Conservation (phyloP, 2,329 filamentous ascomycete genomes). For the Talaromyces pinophilus region DNA sequence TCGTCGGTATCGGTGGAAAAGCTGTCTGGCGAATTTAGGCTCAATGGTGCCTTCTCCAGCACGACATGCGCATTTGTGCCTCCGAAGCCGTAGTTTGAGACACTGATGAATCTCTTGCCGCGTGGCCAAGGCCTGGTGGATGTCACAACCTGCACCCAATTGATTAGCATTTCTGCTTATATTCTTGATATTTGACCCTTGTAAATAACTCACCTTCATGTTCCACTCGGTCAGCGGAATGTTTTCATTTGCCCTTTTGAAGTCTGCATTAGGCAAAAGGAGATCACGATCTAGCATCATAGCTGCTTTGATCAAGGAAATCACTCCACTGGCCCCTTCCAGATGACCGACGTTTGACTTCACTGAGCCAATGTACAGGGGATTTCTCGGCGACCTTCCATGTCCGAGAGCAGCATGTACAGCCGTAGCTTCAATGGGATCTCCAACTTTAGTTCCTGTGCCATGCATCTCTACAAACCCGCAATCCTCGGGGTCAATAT, state of each 20-base stretch:
- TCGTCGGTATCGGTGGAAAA: not conserved
- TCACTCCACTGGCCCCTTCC: slow-evolving; percentile 30
- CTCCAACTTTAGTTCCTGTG: slow-evolving; percentile 34
- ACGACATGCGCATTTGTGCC: slow-evolving; percentile 40
- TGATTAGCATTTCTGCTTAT: not conserved
- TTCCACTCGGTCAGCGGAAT: slow-evolving; percentile 24
- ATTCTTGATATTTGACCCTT: not conserved
- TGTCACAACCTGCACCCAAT: slow-evolving; percentile 14
- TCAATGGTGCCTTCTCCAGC: slow-evolving; percentile 27
- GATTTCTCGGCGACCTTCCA: slow-evolving; percentile 10
- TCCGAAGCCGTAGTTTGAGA: slow-evolving; percentile 51
- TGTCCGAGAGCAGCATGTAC: slow-evolving; percentile 19
- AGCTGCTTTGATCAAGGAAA: slow-evolving; percentile 26
- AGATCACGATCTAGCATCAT: slow-evolving; percentile 29
- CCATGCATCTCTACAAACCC: slow-evolving; percentile 27
- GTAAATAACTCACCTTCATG: slow-evolving; percentile 15
- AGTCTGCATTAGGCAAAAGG: slow-evolving; percentile 31
- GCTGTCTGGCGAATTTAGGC: slow-evolving; percentile 14
- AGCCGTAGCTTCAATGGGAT: slow-evolving; percentile 48
- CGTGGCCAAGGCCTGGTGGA: slow-evolving; percentile 36
- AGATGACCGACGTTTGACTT: slow-evolving; percentile 30
- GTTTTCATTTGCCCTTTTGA: slow-evolving; percentile 26
- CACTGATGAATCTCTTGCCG: slow-evolving; percentile 31
- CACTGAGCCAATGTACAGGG: slow-evolving; percentile 30
- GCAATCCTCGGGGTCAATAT: slow-evolving; percentile 18